Evolutionary conservation across 164 flowering plant genomes (phyloP).

Genomic region (Vitis rotundifolia): DNA sequence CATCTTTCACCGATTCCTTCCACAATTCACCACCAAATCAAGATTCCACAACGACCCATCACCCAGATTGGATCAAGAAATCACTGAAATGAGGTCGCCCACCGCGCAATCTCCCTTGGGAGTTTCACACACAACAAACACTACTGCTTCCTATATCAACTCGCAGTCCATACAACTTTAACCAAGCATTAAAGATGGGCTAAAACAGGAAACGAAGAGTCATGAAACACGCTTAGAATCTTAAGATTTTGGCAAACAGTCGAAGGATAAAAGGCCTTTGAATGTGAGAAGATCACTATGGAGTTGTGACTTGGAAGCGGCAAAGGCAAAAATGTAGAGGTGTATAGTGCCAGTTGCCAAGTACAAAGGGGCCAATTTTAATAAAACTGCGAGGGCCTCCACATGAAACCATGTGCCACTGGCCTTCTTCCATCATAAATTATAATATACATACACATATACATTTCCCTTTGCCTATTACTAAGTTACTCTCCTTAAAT

Average conservation of each 20-base stretch:
- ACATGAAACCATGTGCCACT: slow-evolving; percentile 28
- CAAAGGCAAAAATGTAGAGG: too few species aligned
- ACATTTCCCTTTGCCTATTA: too few species aligned
- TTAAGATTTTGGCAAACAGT: too few species aligned
- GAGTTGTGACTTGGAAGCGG: too few species aligned
- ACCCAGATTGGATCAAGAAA: slow-evolving; percentile 21
- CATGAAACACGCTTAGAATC: too few species aligned
- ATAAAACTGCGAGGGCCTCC: not conserved
- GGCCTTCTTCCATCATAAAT: not conserved
- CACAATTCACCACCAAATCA: slow-evolving; percentile 43
- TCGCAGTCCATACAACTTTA: not conserved
- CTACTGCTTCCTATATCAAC: too few species aligned
- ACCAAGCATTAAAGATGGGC: not conserved
- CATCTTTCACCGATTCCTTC: slow-evolving; percentile 44
- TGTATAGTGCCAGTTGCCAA: too few species aligned
- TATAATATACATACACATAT: too few species aligned
- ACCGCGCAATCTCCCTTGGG: not conserved
- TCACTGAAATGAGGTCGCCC: slow-evolving; percentile 2
- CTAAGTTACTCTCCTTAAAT: too few species aligned
- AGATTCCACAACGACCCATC: slow-evolving; percentile 23
- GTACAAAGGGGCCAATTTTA: not conserved
- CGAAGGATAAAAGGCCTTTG: not conserved
- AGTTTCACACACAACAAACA: not conserved
- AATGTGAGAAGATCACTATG: slow-evolving; percentile 2
- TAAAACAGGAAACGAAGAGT: not conserved